Base-by-base conservation (phyloP, 2,329 filamentous ascomycete genomes). In the Geosmithia morbida region DNA sequence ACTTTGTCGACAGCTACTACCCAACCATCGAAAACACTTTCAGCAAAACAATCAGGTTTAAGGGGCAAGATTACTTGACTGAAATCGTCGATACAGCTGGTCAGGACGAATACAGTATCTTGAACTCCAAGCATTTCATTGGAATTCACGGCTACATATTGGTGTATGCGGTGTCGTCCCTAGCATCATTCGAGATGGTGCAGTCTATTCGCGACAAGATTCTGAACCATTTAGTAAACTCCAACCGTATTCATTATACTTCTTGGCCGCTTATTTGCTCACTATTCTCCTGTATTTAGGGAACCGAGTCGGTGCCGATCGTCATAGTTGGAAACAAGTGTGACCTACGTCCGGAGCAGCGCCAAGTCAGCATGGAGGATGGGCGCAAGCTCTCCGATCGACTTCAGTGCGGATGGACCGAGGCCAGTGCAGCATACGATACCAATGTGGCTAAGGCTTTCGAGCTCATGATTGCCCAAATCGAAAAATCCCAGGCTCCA, bases 21-120 rank as follows among this genome's bases (percentile, higher is more conserved):
- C 92, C 92, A 37, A 98, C 92, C 41, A 97, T 98, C 59, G 92
- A 98, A 66, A 98, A 97, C 66, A 97, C 90, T 2, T 98, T 98
- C 64, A 94, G 85, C 72, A 94, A 94, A 65, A 83, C 88, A 55
- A 95, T 98, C 64, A 85, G 87, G 57, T 84, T 85, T 66, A 94
- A 92, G 66, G 84, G 85, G 46, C 87, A 96, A 65, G 92, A 97
- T 54, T 98, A 82, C 66, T 81, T 86, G 46, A 95, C 89, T 13
- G 92, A 98, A 69, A 97, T 98, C 59, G 92, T 98, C 63, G 92
- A 98, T 63, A 98, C 92, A 26, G 92, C 92, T 47, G 92, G 92
- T 51, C 89, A 95, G 75, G 92, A 98, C 71, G 92, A 98, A 67
- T 98, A 98, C 72, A 94, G 87, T 61, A 96, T 97, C 54, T 74